Conservation (phyloP, 768 basidiomycete genomes). For the Sporobolomyces pararoseus region DNA sequence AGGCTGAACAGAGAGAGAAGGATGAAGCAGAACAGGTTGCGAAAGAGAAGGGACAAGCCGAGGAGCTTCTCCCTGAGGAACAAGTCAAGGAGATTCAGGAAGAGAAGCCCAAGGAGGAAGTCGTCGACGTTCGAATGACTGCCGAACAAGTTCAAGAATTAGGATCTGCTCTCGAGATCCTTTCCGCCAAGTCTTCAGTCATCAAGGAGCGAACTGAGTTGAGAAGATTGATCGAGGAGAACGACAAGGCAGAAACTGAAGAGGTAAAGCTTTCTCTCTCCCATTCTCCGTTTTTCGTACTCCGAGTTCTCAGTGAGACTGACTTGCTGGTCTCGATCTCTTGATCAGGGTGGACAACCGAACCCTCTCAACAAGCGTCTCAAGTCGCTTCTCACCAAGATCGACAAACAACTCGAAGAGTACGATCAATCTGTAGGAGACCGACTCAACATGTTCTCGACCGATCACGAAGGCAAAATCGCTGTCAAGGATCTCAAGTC, state of each 20-base stretch:
- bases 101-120: constrained; percentile 72
- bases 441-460: constrained; percentile 51
- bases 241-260: constrained; percentile 77
- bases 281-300: too few relatives aligned
- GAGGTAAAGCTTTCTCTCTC: constrained; percentile 45
- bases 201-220: constrained; percentile 94
- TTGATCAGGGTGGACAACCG: constrained; percentile 60
- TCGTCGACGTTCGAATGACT: constrained; percentile 84
- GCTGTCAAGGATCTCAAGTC: constrained; percentile 82
- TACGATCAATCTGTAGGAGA: constrained; percentile 69
- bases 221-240: constrained; percentile 86
- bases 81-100: constrained; percentile 60
- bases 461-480: constrained; percentile 64
- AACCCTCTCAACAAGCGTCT: constrained; percentile 88
- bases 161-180: constrained; percentile 78
- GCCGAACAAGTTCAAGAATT: constrained; percentile 92
- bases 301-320: too few relatives aligned
- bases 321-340: not conserved
- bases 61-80: constrained; percentile 78
- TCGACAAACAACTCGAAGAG: constrained; percentile 83
- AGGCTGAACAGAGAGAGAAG: constrained; percentile 28
- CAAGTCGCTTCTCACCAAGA: constrained; percentile 88
- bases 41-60: constrained; percentile 53
- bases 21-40: constrained; percentile 57
- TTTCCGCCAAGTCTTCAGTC: constrained; percentile 90